Evolutionary conservation across 164 flowering plant species (phyloP).

Genomic region (Santalum album): DNA sequence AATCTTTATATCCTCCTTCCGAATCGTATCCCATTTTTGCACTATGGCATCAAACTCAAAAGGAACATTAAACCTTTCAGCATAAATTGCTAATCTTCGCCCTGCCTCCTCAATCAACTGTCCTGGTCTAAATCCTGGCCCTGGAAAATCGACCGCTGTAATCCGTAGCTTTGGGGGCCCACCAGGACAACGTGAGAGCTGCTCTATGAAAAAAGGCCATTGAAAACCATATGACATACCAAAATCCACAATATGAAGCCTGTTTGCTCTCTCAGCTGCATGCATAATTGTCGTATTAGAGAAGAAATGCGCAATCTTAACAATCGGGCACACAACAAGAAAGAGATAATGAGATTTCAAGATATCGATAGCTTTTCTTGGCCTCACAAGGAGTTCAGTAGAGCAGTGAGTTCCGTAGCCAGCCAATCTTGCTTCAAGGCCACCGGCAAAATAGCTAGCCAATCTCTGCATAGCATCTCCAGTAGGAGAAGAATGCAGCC

Average conservation of each 20-base stretch:
- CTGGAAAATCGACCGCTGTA: too few relatives aligned
- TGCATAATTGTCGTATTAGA: too few relatives aligned
- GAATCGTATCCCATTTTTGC: neutral
- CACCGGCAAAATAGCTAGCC: neutral
- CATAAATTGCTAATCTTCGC: neutral
- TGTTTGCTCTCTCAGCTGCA: too few relatives aligned
- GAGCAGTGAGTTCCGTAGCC: neutral
- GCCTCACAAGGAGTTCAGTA: neutral
- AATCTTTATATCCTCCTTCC: neutral
- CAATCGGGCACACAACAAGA: neutral
- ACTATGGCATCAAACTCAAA: neutral
- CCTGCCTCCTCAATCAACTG: too few relatives aligned
- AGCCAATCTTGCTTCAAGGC: neutral
- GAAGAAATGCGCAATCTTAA: neutral
- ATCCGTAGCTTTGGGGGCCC: too few relatives aligned
- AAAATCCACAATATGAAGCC: too few relatives aligned
- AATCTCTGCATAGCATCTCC: neutral
- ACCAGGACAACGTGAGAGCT: too few relatives aligned
- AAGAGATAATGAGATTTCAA: neutral
- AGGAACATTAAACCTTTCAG: neutral
- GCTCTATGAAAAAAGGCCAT: too few relatives aligned
- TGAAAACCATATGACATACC: too few relatives aligned
- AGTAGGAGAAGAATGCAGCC: conserved; percentile 2
- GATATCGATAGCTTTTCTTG: neutral
- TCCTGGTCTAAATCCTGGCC: too few relatives aligned